Evolutionary conservation across 495 filamentous ascomycete genomes (phyloP).

Genomic region (Aspergillus wentii): DNA sequence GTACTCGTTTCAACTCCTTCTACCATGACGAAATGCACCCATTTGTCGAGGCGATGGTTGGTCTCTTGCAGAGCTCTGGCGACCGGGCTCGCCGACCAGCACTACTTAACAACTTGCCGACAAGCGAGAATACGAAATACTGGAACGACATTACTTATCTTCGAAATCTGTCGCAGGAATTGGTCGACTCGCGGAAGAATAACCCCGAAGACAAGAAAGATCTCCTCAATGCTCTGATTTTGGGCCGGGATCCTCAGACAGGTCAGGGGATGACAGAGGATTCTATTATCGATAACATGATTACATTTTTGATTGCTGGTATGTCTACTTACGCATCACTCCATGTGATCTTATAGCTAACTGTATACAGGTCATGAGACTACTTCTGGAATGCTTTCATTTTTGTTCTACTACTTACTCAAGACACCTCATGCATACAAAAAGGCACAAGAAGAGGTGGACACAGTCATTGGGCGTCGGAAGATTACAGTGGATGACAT

Average conservation of each 20-base stretch:
- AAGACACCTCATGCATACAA: slow-evolving; percentile 55
- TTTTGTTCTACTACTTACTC: slow-evolving; percentile 54
- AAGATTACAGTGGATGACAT: slow-evolving; percentile 63
- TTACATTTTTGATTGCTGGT: slow-evolving; percentile 64
- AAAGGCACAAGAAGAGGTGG: slow-evolving; percentile 63
- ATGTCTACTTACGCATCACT: slow-evolving; percentile 1
- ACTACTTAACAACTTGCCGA: slow-evolving; percentile 44
- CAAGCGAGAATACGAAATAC: slow-evolving; percentile 52
- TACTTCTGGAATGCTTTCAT: slow-evolving; percentile 54
- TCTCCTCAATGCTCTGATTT: slow-evolving; percentile 65
- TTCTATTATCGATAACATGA: slow-evolving; percentile 64
- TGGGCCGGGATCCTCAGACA: slow-evolving; percentile 61
- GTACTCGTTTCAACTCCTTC: slow-evolving; percentile 70
- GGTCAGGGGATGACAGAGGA: slow-evolving; percentile 56
- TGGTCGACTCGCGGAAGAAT: slow-evolving; percentile 54
- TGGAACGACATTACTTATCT: slow-evolving; percentile 52
- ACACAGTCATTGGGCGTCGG: slow-evolving; percentile 58
- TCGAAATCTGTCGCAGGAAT: slow-evolving; percentile 49
- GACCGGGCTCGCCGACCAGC: slow-evolving; percentile 45
- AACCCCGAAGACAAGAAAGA: slow-evolving; percentile 59
- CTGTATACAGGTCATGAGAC: slow-evolving; percentile 60
- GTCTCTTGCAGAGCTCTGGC: slow-evolving; percentile 51
- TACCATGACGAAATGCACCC: slow-evolving; percentile 63
- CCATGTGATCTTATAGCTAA: slow-evolving; percentile 6
- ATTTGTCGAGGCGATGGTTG: slow-evolving; percentile 62